Evolutionary conservation across 2,329 filamentous ascomycete genomes (phyloP).

Genomic region (Neospermospora avenae): DNA sequence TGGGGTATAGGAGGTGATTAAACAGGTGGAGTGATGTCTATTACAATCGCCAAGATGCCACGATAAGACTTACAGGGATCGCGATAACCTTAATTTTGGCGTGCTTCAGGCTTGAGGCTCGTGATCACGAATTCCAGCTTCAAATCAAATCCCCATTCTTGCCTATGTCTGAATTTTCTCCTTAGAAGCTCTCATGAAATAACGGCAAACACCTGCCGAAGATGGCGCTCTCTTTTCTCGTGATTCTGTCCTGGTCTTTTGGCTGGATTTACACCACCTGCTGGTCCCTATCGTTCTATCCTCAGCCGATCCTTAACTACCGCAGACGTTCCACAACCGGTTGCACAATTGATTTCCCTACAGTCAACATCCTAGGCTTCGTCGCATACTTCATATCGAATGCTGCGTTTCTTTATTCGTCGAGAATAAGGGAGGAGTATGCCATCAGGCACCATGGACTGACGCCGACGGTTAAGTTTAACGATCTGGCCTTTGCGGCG

Average conservation of each 20-base stretch:
- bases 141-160: background rate
- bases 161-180: background rate
- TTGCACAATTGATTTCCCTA: slow-evolving; percentile 83
- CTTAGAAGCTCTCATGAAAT: slow-evolving; percentile 7
- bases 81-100: slow-evolving; percentile 1
- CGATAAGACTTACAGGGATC: slow-evolving; percentile 2
- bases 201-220: slow-evolving; percentile 11
- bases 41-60: background rate
- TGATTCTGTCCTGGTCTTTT: slow-evolving; percentile 54
- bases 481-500: slow-evolving; percentile 83
- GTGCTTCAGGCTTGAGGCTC: background rate
- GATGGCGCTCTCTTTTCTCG: slow-evolving; percentile 41
- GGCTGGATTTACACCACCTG: slow-evolving; percentile 73
- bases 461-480: slow-evolving; percentile 80
- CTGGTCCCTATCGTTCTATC: slow-evolving; percentile 92
- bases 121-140: background rate
- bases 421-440: slow-evolving; percentile 76
- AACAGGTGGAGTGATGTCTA: background rate
- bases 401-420: slow-evolving; percentile 72
- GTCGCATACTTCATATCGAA: slow-evolving; percentile 74
- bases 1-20: background rate
- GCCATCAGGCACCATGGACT: slow-evolving; percentile 72
- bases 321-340: slow-evolving; percentile 74
- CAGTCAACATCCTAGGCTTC: slow-evolving; percentile 71
- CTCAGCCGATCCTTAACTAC: slow-evolving; percentile 80